Percentiles rank a stretch among this genome's conserved stretches.
Conservation (phyloP, 495 filamentous ascomycete genomes). For the Glarea lozoyensis region DNA sequence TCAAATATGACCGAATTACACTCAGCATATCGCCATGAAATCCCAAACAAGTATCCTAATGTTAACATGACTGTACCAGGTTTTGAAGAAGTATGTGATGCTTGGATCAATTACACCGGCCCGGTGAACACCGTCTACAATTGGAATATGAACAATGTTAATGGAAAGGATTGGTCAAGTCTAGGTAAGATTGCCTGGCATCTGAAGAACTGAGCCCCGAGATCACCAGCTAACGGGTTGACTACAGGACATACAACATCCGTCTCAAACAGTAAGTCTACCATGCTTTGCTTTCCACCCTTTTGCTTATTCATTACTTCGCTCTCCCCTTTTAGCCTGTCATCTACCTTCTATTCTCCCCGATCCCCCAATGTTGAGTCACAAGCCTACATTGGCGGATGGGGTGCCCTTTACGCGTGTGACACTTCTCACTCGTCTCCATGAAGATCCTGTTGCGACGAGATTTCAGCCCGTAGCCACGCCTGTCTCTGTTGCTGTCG, state of each 20-base stretch:
- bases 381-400: neutral
- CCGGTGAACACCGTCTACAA: neutral
- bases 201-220: too few species aligned
- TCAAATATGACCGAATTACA: too few species aligned
- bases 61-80: too few species aligned
- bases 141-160: conserved; percentile 1
- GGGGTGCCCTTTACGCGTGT: too few species aligned
- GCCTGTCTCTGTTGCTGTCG: too few species aligned
- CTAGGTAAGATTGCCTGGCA: too few species aligned
- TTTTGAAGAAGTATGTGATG: conserved; percentile 1
- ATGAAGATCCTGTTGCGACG: too few species aligned
- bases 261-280: neutral
- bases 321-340: neutral
- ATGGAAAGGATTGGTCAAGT: neutral
- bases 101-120: conserved; percentile 1
- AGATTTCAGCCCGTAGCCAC: too few species aligned
- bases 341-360: neutral
- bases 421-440: too few species aligned
- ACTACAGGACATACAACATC: neutral
- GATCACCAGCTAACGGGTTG: too few species aligned
- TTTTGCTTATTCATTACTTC: neutral
- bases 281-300: neutral
- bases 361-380: neutral
- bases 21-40: too few species aligned
- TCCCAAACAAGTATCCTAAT: too few species aligned